Evolutionary conservation across 129 eudicot species (phyloP).

Genomic region (Flaveria trinervia): DNA sequence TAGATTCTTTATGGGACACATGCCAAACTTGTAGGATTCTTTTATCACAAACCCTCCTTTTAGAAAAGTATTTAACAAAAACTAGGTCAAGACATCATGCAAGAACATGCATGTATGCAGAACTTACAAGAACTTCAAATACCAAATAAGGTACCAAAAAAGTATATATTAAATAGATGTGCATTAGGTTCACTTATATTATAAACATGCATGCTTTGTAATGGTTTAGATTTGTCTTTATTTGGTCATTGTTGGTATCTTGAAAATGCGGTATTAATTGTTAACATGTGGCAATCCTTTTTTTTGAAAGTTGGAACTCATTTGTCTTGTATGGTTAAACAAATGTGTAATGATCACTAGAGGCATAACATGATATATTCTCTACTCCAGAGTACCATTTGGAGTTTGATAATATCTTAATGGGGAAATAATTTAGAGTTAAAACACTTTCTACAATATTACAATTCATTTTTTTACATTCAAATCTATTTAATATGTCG

Average conservation of each 20-base stretch:
- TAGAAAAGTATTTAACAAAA: background rate
- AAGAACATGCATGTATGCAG: slow-evolving; percentile 40
- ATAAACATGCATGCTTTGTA: slow-evolving; percentile 11
- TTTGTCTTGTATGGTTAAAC: slow-evolving; percentile 28
- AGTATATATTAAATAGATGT: slow-evolving; percentile 16
- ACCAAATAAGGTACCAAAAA: slow-evolving; percentile 25
- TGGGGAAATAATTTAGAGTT: background rate
- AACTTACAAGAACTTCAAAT: slow-evolving; percentile 16
- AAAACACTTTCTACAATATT: no score
- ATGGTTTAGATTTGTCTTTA: slow-evolving; percentile 35
- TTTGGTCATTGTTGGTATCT: slow-evolving; percentile 34
- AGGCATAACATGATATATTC: slow-evolving; percentile 24
- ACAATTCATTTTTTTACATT: no score
- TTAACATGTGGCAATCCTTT: slow-evolving; percentile 34
- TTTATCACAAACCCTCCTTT: slow-evolving; percentile 26
- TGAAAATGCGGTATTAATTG: slow-evolving; percentile 27
- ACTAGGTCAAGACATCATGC: slow-evolving; percentile 24
- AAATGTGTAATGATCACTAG: slow-evolving; percentile 17
- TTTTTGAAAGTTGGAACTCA: slow-evolving; percentile 22
- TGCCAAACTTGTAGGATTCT: slow-evolving; percentile 31
- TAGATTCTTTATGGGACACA: slow-evolving; percentile 42
- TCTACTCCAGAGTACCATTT: no score
- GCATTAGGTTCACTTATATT: slow-evolving; percentile 20
- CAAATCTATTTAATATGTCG: no score
- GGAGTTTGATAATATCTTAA: no score